These are phyloP conservation scores for Penicillium thymicola DNA, from an alignment of 2,329 filamentous ascomycete genomes.

Conservation along the genomic window DNA sequence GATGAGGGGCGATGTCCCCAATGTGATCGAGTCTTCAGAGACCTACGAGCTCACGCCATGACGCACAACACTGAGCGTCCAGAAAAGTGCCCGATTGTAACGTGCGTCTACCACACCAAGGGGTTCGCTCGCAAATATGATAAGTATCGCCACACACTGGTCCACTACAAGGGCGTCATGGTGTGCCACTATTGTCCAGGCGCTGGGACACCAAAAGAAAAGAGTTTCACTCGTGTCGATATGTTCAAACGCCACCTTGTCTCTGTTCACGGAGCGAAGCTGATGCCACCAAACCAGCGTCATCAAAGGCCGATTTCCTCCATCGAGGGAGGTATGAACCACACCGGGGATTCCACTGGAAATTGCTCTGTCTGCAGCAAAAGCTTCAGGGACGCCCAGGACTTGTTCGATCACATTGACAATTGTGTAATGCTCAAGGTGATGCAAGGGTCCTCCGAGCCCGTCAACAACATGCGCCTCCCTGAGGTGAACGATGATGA, in stretches of 20 bases:
- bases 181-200: neutral
- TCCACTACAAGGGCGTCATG: neutral
- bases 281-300: neutral
- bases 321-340: neutral
- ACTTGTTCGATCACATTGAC: neutral
- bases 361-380: neutral
- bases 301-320: neutral
- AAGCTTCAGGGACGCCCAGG: neutral
- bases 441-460: neutral
- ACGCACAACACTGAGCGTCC: neutral
- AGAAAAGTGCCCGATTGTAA: neutral
- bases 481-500: neutral
- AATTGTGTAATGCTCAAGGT: neutral
- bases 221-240: neutral
- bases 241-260: neutral
- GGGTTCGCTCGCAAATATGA: neutral
- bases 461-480: neutral
- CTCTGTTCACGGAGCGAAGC: neutral
- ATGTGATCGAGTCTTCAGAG: neutral
- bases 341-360: neutral
- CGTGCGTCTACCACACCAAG: neutral
- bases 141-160: neutral
- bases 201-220: neutral
- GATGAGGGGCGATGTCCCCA: neutral
- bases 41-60: neutral